These are phyloP conservation scores for Didymella arachidicola DNA, from an alignment of 2,329 filamentous ascomycete genomes.

Conservation along the genomic window DNA sequence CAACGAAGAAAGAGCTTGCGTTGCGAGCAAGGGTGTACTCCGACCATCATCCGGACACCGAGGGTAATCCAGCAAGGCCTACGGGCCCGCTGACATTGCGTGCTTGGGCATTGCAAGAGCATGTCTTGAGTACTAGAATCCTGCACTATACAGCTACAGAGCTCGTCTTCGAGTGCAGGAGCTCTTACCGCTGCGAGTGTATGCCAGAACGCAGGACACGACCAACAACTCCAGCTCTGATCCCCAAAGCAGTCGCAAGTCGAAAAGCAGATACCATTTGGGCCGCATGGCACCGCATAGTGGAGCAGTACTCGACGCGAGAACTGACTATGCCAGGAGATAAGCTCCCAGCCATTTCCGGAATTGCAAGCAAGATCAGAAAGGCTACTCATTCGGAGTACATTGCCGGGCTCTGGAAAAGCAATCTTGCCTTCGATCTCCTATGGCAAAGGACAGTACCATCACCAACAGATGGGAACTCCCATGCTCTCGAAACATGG, in stretches of 20 bases:
- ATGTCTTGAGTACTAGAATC: conserved; percentile 43
- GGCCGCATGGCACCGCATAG: conserved; percentile 45
- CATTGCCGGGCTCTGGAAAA: conserved; percentile 46
- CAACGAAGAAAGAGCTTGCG: conserved; percentile 33
- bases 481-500: conserved; percentile 32
- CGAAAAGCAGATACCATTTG: conserved; percentile 32
- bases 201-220: conserved; percentile 37
- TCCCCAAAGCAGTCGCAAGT: conserved; percentile 43
- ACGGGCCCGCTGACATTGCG: conserved; percentile 38
- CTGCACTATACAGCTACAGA: conserved; percentile 46
- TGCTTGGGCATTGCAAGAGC: conserved; percentile 47
- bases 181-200: conserved; percentile 45
- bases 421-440: conserved; percentile 41
- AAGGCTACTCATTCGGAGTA: conserved; percentile 41
- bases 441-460: conserved; percentile 36
- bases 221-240: conserved; percentile 42
- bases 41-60: conserved; percentile 39
- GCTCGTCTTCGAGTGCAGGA: conserved; percentile 47
- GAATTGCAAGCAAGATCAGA: conserved; percentile 44
- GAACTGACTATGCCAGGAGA: conserved; percentile 39
- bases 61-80: conserved; percentile 35
- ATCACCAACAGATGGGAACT: conserved; percentile 6
- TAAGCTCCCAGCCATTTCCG: conserved; percentile 46
- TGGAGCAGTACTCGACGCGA: conserved; percentile 41
- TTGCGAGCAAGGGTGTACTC: conserved; percentile 37